These are phyloP conservation scores for Phytophthora tentaculata DNA, from an alignment of 352 stramenopile species.

Conservation along the genomic window DNA sequence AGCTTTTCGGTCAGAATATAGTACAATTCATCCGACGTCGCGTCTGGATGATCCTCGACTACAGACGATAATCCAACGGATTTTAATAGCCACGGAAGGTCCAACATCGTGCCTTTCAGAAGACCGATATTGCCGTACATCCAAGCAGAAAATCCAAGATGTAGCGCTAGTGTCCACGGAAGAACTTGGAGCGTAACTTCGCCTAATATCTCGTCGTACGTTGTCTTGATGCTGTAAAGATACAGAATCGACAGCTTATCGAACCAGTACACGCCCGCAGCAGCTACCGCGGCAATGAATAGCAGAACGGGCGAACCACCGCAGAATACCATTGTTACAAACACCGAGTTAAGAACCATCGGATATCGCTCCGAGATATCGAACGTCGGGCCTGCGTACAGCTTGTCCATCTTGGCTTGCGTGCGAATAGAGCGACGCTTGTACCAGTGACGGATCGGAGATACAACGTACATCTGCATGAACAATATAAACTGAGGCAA, in stretches of 20 bases:
- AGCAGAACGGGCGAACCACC: conserved; percentile 57
- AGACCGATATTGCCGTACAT: conserved; percentile 56
- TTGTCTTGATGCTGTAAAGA: conserved; percentile 55
- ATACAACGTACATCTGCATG: conserved; percentile 36
- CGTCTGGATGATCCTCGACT: conserved; percentile 27
- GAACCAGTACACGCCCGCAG: conserved; percentile 46
- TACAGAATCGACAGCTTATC: conserved; percentile 63
- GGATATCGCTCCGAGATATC: conserved; percentile 61
- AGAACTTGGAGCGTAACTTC: conserved; percentile 44
- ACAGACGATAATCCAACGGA: conserved; percentile 31
- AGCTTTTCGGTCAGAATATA: conserved; percentile 30
- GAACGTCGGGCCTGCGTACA: conserved; percentile 56
- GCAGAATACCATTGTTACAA: conserved; percentile 65
- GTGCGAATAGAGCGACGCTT: conserved; percentile 43
- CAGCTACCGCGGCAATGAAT: conserved; percentile 46
- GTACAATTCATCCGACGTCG: conserved; percentile 42
- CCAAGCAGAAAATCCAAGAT: conserved; percentile 59
- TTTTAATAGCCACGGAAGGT: conserved; percentile 41
- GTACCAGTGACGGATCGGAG: conserved; percentile 36
- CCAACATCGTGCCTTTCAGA: conserved; percentile 42
- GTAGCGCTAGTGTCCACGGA: conserved; percentile 53
- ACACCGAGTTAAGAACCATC: conserved; percentile 67
- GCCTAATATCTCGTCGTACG: conserved; percentile 54
- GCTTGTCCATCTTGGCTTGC: conserved; percentile 51
- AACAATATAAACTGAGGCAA: conserved; percentile 54